Conservation (phyloP, 208 protist genomes). For the Acanthamoeba rhysodes region DNA sequence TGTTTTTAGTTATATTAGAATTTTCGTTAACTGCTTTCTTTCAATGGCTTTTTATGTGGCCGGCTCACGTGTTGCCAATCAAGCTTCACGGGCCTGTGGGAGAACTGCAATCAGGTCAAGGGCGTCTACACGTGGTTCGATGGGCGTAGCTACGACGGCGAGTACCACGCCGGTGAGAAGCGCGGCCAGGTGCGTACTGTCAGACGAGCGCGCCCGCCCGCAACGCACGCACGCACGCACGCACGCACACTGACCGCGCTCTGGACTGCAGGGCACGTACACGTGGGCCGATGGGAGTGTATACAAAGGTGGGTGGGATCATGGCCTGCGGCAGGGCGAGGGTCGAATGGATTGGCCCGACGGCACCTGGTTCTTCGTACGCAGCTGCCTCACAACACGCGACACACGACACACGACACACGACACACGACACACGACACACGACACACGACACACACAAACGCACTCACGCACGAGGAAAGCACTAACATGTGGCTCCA, state of each 20-base stretch:
- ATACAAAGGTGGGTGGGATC: not conserved
- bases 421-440: too few species aligned
- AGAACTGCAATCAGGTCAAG: not conserved
- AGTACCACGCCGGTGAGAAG: not conserved
- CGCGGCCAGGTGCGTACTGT: not conserved
- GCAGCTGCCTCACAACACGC: not conserved
- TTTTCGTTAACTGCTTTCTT: too few species aligned
- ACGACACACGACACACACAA: too few species aligned
- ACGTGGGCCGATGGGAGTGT: not conserved
- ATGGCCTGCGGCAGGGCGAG: not conserved
- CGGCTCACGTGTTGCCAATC: not conserved
- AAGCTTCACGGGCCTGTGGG: not conserved
- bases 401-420: too few species aligned
- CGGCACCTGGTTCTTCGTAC: slow-evolving; percentile 27
- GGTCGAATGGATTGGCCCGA: slow-evolving; percentile 35
- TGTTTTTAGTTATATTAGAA: too few species aligned
- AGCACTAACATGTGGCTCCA: too few species aligned
- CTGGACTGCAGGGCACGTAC: not conserved
- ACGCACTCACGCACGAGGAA: too few species aligned
- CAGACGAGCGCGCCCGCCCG: too few species aligned
- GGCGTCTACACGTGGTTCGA: slow-evolving; percentile 20
- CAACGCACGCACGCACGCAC: not conserved
- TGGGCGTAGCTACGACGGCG: slow-evolving; percentile 16
- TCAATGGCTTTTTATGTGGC: not conserved
- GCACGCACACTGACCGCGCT: too few species aligned